Conservation (phyloP, 2,329 filamentous ascomycete genomes). For the Exophiala sideris region DNA sequence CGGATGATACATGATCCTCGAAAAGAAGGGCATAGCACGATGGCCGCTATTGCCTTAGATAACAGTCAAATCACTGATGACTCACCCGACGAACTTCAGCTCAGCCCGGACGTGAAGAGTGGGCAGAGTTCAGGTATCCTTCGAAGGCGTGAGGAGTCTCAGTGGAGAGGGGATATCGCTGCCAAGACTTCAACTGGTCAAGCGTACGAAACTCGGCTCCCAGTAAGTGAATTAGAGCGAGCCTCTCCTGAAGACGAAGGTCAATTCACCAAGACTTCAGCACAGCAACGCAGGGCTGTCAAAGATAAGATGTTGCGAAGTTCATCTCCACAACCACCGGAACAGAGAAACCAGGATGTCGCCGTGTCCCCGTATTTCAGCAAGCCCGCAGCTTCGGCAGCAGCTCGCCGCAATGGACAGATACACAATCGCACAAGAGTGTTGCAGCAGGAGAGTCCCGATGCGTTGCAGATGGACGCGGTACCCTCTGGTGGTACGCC, state of each 20-base stretch:
- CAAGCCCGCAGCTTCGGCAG: background rate
- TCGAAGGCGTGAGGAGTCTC: too few species aligned
- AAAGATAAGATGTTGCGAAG: constrained; percentile 16
- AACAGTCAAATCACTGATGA: constrained; percentile 11
- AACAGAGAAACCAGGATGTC: background rate
- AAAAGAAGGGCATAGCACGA: background rate
- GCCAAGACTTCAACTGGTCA: background rate
- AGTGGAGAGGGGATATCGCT: too few species aligned
- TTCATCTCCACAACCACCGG: constrained; percentile 1
- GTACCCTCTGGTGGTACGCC: background rate
- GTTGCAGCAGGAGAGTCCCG: constrained; percentile 12
- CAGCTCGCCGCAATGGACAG: background rate
- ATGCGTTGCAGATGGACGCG: constrained; percentile 13
- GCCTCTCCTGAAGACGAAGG: constrained; percentile 12
- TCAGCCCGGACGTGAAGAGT: constrained; percentile 1
- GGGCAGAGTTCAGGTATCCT: background rate
- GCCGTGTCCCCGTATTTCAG: constrained; percentile 13
- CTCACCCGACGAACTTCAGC: constrained; percentile 19
- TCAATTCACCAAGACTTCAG: constrained; percentile 15
- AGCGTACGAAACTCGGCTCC: background rate
- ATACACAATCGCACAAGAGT: background rate
- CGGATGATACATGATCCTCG: constrained; percentile 6
- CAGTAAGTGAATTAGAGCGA: background rate
- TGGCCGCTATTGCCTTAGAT: constrained; percentile 5
- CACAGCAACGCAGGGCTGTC: constrained; percentile 10